phyloP scores from a whole-genome alignment of 148 eudicot species.

The Vaccinium corymbosum region DNA sequence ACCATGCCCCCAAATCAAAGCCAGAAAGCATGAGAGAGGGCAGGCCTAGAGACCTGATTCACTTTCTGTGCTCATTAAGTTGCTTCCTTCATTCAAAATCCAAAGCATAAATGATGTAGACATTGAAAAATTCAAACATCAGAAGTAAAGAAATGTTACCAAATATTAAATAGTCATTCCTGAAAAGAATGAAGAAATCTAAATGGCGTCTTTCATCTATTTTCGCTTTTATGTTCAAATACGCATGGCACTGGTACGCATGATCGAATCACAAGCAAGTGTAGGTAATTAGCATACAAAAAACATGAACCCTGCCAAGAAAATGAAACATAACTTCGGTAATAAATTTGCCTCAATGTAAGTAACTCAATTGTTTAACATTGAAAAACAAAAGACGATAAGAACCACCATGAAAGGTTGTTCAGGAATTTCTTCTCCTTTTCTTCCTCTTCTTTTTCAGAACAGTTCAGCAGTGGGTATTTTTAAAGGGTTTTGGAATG shows the following conservation, averaged over 20 bases:
- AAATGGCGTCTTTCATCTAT: too few relatives aligned
- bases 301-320: neutral
- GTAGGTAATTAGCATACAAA: neutral
- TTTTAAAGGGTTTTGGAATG: neutral
- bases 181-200: too few relatives aligned
- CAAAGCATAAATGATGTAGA: too few relatives aligned
- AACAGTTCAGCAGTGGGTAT: neutral
- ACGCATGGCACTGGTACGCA: neutral
- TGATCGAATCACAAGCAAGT: neutral
- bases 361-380: neutral
- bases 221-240: too few relatives aligned
- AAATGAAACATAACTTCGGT: neutral
- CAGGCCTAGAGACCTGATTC: too few relatives aligned
- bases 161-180: too few relatives aligned
- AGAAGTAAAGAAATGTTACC: too few relatives aligned
- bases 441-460: neutral
- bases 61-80: too few relatives aligned
- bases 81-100: too few relatives aligned
- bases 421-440: neutral
- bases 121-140: too few relatives aligned
- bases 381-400: neutral
- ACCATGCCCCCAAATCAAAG: too few relatives aligned
- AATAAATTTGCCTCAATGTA: neutral
- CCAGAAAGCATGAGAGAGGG: too few relatives aligned
- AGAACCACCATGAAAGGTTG: neutral